Evolutionary conservation across 495 filamentous ascomycete species (phyloP), one percentile per base, ranked within the genome.

Genomic region (Penicillium maclennaniae): DNA sequence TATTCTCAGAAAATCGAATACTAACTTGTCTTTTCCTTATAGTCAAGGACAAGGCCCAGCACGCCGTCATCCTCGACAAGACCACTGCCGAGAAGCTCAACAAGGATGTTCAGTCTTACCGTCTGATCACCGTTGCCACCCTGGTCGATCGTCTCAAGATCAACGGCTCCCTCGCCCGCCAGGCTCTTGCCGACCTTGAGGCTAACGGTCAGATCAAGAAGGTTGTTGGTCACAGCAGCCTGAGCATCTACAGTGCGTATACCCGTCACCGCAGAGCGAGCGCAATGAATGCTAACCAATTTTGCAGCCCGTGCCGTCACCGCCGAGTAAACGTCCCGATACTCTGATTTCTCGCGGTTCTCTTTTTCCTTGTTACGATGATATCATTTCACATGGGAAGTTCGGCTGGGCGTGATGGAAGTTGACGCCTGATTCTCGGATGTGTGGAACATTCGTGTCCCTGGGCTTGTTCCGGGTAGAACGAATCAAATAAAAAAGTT

Each of bases 21-120:
- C 71, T 74, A 51, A 72, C 56, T 60, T 50, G n/a, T 56, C 36
- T 55, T 55, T 54, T 28, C 39, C 47, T 16, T 68, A 73, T 55
- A 96, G 95, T 99, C 80, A 99, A 99, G 92, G 95, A 99, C 84
- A 99, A 99, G 90, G 92, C 95, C 75, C 87, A 97, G 77, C 95
- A 99, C 83, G 90, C 84, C 71, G 84, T 87, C 64, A 74, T 87
- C 70, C 82, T 87, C 75, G 84, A 87, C 72, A 87, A 87, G 77
- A 52, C 69, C 65, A 83, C 78, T 70, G 71, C 73, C 56, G 83
- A 87, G 74, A 84, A 85, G 69, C 77, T 81, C 70, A 85, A 93
- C 81, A 97, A 97, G 81, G 92, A 97, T 82, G 95, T 99, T 62
- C 93, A 97, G 78, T 96, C 95, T 56, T 99, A 97, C 88, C 91